Evolutionary conservation across 331 rosid species (phyloP).

Genomic region (Malus hybrid): DNA sequence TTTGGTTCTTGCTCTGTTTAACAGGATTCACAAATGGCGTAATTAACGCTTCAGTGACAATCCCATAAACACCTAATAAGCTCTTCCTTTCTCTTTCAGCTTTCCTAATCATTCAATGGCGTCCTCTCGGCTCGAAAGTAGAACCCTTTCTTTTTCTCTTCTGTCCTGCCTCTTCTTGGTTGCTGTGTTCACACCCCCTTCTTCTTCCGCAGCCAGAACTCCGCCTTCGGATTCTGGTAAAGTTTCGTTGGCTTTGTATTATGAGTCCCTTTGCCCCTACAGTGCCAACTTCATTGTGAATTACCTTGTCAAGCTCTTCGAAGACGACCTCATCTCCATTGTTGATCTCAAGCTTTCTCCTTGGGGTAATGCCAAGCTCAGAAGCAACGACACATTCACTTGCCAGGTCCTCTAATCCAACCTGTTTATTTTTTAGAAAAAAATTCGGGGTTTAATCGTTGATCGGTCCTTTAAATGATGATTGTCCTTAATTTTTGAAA

Average conservation of each 20-base stretch:
- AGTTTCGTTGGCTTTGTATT: slow-evolving; percentile 57
- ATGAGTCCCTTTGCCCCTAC: slow-evolving; percentile 79
- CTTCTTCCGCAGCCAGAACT: slow-evolving; percentile 14
- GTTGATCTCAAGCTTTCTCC: slow-evolving; percentile 77
- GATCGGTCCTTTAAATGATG: neutral
- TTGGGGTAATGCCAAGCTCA: slow-evolving; percentile 77
- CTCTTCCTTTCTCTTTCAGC: neutral
- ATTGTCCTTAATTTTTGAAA: neutral
- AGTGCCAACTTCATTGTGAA: slow-evolving; percentile 60
- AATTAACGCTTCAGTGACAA: neutral
- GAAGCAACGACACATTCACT: slow-evolving; percentile 40
- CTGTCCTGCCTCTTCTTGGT: slow-evolving; percentile 20
- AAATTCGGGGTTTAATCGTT: neutral
- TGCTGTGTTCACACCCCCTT: slow-evolving; percentile 14
- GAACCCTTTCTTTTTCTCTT: slow-evolving; percentile 3
- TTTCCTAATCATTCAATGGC: slow-evolving; percentile 28
- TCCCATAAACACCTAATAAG: neutral
- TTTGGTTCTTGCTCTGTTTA: neutral
- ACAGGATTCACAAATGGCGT: slow-evolving; percentile 8
- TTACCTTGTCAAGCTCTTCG: slow-evolving; percentile 54
- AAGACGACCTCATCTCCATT: slow-evolving; percentile 44
- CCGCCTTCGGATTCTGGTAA: slow-evolving; percentile 34
- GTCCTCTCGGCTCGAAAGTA: slow-evolving; percentile 5
- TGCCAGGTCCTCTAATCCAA: slow-evolving; percentile 58
- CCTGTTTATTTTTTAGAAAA: too few relatives aligned